Evolutionary conservation across 2,329 filamentous ascomycete species (phyloP).

Genomic region (Microdochium nivale): DNA sequence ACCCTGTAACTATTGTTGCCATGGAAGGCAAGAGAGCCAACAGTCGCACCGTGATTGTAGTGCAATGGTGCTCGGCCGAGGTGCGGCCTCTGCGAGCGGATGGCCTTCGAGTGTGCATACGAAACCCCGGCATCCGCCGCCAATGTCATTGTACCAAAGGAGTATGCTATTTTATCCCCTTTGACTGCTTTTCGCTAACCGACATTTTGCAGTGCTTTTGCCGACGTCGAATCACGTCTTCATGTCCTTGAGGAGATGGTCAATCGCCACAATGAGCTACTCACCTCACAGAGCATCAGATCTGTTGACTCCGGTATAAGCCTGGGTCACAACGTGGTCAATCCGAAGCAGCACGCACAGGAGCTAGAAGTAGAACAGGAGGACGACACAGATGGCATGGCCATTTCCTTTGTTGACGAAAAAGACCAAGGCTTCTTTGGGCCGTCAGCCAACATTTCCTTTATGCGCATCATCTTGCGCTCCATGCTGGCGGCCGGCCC

Average conservation of each 20-base stretch:
- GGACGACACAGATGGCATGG: neutral
- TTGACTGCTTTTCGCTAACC: neutral
- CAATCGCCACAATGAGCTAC: neutral
- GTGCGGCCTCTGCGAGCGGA: slow-evolving; percentile 29
- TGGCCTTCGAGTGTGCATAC: slow-evolving; percentile 34
- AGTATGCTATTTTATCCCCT: slow-evolving; percentile 13
- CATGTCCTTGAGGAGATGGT: neutral
- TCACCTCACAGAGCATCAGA: neutral
- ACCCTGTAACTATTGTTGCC: too few species aligned
- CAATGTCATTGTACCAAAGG: slow-evolving; percentile 30
- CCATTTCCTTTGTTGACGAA: neutral
- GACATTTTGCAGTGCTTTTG: neutral
- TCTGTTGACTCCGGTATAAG: neutral
- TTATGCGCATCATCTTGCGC: slow-evolving; percentile 25
- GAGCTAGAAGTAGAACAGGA: neutral
- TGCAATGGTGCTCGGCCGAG: slow-evolving; percentile 33
- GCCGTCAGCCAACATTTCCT: slow-evolving; percentile 31
- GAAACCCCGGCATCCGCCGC: slow-evolving; percentile 21
- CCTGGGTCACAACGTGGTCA: neutral
- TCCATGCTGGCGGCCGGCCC: slow-evolving; percentile 10
- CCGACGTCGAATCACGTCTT: neutral
- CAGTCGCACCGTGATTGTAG: too few species aligned
- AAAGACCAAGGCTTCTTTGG: slow-evolving; percentile 6
- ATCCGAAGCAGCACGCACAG: neutral
- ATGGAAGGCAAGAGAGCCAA: too few species aligned